Evolutionary conservation across 371 early-diverging fungal species (phyloP).

Genomic region (Mucor piriformis): DNA sequence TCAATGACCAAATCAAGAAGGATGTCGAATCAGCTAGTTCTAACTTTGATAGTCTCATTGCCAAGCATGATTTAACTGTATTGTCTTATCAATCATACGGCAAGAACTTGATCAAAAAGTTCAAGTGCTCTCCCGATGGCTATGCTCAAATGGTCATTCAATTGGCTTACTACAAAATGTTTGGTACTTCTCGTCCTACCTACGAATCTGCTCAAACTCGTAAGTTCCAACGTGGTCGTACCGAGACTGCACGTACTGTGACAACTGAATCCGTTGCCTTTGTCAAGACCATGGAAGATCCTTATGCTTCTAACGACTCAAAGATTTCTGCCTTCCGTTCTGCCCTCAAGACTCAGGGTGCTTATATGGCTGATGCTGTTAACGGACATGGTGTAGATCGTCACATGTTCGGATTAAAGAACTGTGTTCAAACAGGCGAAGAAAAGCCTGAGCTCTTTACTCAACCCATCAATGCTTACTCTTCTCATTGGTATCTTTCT

Average conservation of each 20-base stretch:
- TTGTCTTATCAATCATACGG: slow-evolving; percentile 85
- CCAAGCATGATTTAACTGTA: slow-evolving; percentile 79
- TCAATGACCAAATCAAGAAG: slow-evolving; percentile 53
- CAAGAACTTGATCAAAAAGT: slow-evolving; percentile 90
- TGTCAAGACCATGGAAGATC: slow-evolving; percentile 88
- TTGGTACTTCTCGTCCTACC: slow-evolving; percentile 78
- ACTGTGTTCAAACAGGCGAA: slow-evolving; percentile 68
- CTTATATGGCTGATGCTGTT: slow-evolving; percentile 82
- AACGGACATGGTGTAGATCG: slow-evolving; percentile 92
- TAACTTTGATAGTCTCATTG: slow-evolving; percentile 73
- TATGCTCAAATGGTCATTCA: slow-evolving; percentile 95
- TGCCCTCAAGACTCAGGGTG: slow-evolving; percentile 80
- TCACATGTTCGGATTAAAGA: slow-evolving; percentile 78
- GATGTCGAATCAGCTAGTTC: slow-evolving; percentile 65
- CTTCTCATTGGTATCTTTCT: slow-evolving; percentile 91
- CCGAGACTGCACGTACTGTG: slow-evolving; percentile 93
- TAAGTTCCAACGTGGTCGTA: slow-evolving; percentile 90
- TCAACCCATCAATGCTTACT: slow-evolving; percentile 79
- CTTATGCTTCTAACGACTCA: slow-evolving; percentile 46
- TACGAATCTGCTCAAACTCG: slow-evolving; percentile 94
- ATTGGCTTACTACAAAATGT: slow-evolving; percentile 92
- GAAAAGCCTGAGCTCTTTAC: slow-evolving; percentile 79
- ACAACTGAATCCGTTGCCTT: slow-evolving; percentile 81
- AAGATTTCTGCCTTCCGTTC: slow-evolving; percentile 72
- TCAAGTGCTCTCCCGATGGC: slow-evolving; percentile 89